phyloP scores from a whole-genome alignment of 2,329 filamentous ascomycete genomes.

The Penicillium sp. region DNA sequence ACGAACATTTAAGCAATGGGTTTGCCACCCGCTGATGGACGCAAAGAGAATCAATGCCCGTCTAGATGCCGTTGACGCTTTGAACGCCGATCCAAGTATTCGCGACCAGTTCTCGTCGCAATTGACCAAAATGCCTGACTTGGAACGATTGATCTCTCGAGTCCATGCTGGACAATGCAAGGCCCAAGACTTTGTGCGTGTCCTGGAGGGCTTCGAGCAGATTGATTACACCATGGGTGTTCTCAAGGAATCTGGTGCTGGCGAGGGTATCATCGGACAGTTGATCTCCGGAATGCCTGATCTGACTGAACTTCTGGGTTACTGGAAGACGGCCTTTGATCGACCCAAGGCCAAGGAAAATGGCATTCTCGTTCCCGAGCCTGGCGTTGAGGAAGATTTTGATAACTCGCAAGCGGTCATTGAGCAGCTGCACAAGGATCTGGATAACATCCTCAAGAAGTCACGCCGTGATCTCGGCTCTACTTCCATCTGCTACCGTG shows the following conservation, averaged over 20 bases:
- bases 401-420: slow-evolving; percentile 79
- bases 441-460: slow-evolving; percentile 69
- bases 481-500: slow-evolving; percentile 70
- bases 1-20: slow-evolving; percentile 92
- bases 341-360: slow-evolving; percentile 74
- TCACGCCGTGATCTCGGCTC: slow-evolving; percentile 74
- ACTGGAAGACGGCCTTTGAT: slow-evolving; percentile 93
- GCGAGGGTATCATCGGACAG: slow-evolving; percentile 79
- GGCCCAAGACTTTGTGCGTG: slow-evolving; percentile 87
- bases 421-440: slow-evolving; percentile 69
- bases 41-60: slow-evolving; percentile 86
- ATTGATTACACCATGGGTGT: slow-evolving; percentile 92
- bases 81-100: slow-evolving; percentile 78
- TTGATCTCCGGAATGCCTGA: slow-evolving; percentile 85
- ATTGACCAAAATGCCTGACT: slow-evolving; percentile 86
- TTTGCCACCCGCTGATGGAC: slow-evolving; percentile 91
- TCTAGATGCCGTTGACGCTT: slow-evolving; percentile 87
- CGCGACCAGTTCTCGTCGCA: slow-evolving; percentile 87
- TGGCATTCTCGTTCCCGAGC: slow-evolving; percentile 80
- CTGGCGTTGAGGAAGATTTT: slow-evolving; percentile 87
- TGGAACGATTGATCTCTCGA: slow-evolving; percentile 90
- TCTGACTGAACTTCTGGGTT: slow-evolving; percentile 69
- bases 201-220: slow-evolving; percentile 94
- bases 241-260: slow-evolving; percentile 70
- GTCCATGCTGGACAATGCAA: slow-evolving; percentile 91